A percentile compares a stretch with the other conserved stretches of the same genome.
Evolutionary conservation across 345 rosid species (phyloP).

Genomic region (Linum tenue): DNA sequence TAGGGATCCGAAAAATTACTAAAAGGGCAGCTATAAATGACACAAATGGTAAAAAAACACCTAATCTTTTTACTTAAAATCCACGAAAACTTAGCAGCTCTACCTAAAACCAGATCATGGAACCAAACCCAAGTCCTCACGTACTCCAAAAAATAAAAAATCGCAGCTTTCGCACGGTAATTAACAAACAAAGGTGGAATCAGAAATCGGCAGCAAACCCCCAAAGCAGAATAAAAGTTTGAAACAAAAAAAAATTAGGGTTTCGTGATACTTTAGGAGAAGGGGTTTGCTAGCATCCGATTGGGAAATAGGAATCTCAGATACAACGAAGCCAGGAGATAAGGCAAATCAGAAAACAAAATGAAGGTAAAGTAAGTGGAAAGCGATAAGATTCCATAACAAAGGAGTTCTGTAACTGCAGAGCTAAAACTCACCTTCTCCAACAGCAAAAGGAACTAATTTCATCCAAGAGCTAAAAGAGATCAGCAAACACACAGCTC

Average conservation of each 20-base stretch:
- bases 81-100: neutral
- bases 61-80: neutral
- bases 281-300: conserved; percentile 32
- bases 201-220: conserved; percentile 6
- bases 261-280: conserved; percentile 19
- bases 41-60: neutral
- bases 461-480: conserved; percentile 15
- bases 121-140: too few relatives aligned
- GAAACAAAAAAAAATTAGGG: conserved; percentile 17
- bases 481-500: conserved; percentile 9
- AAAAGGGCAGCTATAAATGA: conserved; percentile 23
- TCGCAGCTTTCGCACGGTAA: neutral
- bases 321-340: conserved; percentile 19
- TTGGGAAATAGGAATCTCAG: conserved; percentile 20
- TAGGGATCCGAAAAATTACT: neutral
- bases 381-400: conserved; percentile 16
- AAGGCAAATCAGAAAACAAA: conserved; percentile 11
- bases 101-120: conserved; percentile 34
- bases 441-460: conserved; percentile 15
- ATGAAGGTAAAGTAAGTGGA: conserved; percentile 8
- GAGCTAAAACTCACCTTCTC: conserved; percentile 23
- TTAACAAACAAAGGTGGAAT: neutral
- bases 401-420: conserved; percentile 20
- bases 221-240: neutral
- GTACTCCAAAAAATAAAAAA: too few relatives aligned